Evolutionary conservation across 768 basidiomycete species (phyloP), one percentile per base, ranked within the genome.

Genomic region (Auriscalpium microsporum): DNA sequence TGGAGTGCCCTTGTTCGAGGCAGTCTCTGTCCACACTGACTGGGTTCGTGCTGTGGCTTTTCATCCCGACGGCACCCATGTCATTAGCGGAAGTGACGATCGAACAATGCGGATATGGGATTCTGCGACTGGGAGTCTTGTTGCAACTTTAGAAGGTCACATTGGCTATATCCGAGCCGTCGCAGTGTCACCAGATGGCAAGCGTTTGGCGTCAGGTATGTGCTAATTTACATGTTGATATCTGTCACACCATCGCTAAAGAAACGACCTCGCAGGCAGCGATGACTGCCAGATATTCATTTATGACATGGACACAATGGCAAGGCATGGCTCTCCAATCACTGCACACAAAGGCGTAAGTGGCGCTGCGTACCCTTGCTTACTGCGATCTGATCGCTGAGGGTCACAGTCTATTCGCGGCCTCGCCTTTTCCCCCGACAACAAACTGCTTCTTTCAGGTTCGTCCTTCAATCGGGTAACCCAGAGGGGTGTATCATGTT

Each of bases 151-250:
- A 19, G 40, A 46, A 1, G 55, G 51, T 49, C 58, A 68, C 10
- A 52, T 13, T 16, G 8, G 11, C 13, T 19, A 35, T 28, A 45
- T 65, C 0, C 38, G 38, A 10, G 61, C 62, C 54, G 40, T 68
- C 52, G 66, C 59, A 17, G 59, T 65, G 47, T 68, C 69, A 13
- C 60, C 60, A 38, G 58, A 70, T 62, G 58, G 61, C 10, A 58
- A 10, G 28, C 50, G 54, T 8, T 53, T 72, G 44, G 66, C 50
- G 21, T 66, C 67, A 54, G 70, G 56, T 48, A 48, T 19, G n/a
- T 17, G n/a, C 14, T 19, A 19, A 28, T 4, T 1, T 48, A 6
- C 3, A 11, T 9, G 2, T 28, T 19, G 46, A 33, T 19, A 8
- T 19, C 14, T 11, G 11, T 13, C 46, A 23, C 46, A 48, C 46